A percentile compares a stretch with the other conserved stretches of the same genome.
Conservation (phyloP, 2,329 filamentous ascomycete genomes). For the Hirsutella thompsonii region DNA sequence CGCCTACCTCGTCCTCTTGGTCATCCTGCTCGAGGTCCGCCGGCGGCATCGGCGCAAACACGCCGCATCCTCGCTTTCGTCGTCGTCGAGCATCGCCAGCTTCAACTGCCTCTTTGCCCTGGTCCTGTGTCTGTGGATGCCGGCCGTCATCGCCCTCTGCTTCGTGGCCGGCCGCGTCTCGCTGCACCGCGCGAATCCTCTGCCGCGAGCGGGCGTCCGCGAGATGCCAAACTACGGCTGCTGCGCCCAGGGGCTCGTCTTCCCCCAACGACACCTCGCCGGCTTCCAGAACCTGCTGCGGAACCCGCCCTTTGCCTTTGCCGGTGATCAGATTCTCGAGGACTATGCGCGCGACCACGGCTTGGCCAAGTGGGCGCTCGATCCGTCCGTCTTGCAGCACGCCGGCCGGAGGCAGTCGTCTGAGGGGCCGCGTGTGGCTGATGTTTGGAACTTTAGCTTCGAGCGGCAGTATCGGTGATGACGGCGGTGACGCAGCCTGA, state of each 20-base stretch:
- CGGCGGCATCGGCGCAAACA: constrained; percentile 1
- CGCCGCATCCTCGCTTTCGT: no score
- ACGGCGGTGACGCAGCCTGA: no score
- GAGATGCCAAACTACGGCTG: constrained; percentile 25
- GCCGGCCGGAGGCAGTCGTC: constrained; percentile 19
- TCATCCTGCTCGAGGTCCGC: constrained; percentile 3
- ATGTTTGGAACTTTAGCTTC: constrained; percentile 25
- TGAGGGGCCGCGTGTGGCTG: constrained; percentile 12
- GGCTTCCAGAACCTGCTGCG: constrained; percentile 13
- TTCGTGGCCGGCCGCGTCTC: constrained; percentile 17
- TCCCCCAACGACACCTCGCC: constrained; percentile 17
- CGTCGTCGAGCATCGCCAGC: background rate
- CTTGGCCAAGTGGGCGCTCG: constrained; percentile 21
- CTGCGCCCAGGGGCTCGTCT: constrained; percentile 24
- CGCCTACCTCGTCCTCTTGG: constrained; percentile 12
- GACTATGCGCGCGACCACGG: constrained; percentile 15
- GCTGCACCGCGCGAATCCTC: constrained; percentile 11
- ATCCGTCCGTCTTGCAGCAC: constrained; percentile 24
- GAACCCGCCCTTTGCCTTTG: constrained; percentile 18
- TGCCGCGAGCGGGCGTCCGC: constrained; percentile 9
- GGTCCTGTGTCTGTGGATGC: constrained; percentile 17
- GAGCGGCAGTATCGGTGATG: constrained; percentile 8
- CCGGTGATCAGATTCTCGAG: constrained; percentile 22
- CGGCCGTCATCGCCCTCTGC: constrained; percentile 16
- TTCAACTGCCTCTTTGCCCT: constrained; percentile 9